phyloP scores from a whole-genome alignment of 2,329 filamentous ascomycete genomes.

The Venturia effusa region DNA sequence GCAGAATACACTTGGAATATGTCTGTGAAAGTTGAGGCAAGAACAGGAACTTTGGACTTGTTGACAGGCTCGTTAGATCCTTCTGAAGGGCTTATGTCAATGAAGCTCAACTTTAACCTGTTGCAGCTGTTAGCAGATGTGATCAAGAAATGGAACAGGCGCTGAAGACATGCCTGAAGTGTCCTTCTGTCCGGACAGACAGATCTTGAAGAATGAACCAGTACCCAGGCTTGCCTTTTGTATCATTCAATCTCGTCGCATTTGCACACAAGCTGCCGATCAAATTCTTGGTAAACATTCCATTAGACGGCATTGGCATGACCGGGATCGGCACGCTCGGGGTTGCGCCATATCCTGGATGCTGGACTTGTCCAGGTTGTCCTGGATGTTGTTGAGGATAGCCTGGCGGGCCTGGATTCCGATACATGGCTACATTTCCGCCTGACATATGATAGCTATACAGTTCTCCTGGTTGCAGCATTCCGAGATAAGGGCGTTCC shows the following conservation, averaged over 20 bases:
- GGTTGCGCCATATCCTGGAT: constrained; percentile 9
- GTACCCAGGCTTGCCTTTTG: constrained; percentile 70
- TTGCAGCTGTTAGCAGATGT: constrained; percentile 13
- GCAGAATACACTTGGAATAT: constrained; percentile 90
- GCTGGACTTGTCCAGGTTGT: constrained; percentile 15
- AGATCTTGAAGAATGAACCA: constrained; percentile 97
- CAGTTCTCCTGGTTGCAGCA: background rate
- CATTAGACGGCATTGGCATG: constrained; percentile 21
- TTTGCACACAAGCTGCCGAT: constrained; percentile 88
- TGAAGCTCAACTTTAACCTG: constrained; percentile 63
- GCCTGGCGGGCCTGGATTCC: background rate
- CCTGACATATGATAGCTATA: background rate
- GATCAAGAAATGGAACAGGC: background rate
- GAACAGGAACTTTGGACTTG: constrained; percentile 64
- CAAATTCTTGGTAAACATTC: constrained; percentile 90
- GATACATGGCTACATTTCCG: background rate
- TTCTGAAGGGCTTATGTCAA: constrained; percentile 60
- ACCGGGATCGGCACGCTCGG: background rate
- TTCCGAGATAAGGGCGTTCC: constrained; percentile 16
- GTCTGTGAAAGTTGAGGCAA: constrained; percentile 79
- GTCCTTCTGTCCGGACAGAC: constrained; percentile 85
- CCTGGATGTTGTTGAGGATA: constrained; percentile 10
- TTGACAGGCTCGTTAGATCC: constrained; percentile 46
- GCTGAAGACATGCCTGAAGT: constrained; percentile 57
- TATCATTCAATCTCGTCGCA: constrained; percentile 72